A percentile compares a stretch with the other conserved stretches of the same genome.
phyloP scores from a whole-genome alignment of 371 early-diverging fungal genomes.

The Rhizopus arrhizus region DNA sequence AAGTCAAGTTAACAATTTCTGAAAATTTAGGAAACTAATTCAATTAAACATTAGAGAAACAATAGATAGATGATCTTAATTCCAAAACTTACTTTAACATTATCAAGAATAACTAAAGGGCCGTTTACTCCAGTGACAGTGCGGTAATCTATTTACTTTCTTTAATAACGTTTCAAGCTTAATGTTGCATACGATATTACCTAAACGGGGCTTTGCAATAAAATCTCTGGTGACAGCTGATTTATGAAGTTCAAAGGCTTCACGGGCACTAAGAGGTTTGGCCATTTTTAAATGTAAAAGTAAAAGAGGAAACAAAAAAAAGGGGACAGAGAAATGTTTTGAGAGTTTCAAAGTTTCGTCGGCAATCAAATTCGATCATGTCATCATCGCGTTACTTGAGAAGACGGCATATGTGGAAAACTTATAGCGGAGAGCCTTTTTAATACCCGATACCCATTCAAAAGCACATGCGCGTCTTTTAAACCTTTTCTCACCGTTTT shows the following conservation, averaged over 20 bases:
- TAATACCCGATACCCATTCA: background rate
- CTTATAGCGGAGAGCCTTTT: too few species aligned
- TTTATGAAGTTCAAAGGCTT: conserved; percentile 72
- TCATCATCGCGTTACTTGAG: conserved; percentile 1
- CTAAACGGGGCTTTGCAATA: conserved; percentile 86
- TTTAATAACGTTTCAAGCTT: conserved; percentile 6
- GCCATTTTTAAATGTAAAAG: conserved; percentile 27
- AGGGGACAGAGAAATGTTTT: conserved; percentile 1
- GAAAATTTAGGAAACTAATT: conserved; percentile 93
- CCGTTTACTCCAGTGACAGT: conserved; percentile 99
- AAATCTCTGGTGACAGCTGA: conserved; percentile 91
- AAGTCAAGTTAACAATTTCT: conserved; percentile 98
- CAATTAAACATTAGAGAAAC: conserved; percentile 7
- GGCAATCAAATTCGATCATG: background rate
- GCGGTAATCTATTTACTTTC: conserved; percentile 82
- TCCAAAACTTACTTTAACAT: conserved; percentile 82
- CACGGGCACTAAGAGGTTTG: conserved; percentile 48
- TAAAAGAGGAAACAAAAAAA: conserved; percentile 2
- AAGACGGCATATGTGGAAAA: background rate
- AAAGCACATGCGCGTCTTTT: background rate
- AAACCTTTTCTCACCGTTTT: background rate
- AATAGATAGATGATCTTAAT: conserved; percentile 5
- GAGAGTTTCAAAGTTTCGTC: background rate
- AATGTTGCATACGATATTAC: conserved; percentile 41
- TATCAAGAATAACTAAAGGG: conserved; percentile 99